Evolutionary conservation across 2,329 filamentous ascomycete genomes (phyloP).

Genomic region (Colletotrichum spaethianum): DNA sequence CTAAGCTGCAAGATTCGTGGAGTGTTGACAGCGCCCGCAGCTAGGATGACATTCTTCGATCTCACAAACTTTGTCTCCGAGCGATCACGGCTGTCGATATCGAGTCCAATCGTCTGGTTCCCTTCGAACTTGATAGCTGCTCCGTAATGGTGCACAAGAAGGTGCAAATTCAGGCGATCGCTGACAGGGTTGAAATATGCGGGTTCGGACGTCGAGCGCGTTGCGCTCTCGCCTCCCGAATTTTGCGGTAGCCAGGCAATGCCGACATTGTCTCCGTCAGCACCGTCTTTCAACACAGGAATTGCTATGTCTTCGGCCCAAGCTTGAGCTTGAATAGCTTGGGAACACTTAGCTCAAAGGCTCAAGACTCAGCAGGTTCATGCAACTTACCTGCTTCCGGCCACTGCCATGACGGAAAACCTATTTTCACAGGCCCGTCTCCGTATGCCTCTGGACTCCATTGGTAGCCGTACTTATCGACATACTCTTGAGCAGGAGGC

Average conservation of each 20-base stretch:
- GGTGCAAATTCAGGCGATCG: conserved; percentile 42
- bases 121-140: conserved; percentile 48
- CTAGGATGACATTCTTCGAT: conserved; percentile 50
- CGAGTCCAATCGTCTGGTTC: conserved; percentile 53
- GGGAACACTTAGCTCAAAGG: background rate
- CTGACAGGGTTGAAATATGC: conserved; percentile 44
- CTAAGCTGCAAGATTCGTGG: conserved; percentile 70
- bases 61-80: conserved; percentile 33
- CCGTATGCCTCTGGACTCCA: conserved; percentile 27
- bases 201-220: conserved; percentile 44
- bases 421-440: conserved; percentile 44
- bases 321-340: conserved; percentile 36
- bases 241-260: conserved; percentile 45
- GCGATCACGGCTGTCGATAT: conserved; percentile 34
- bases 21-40: conserved; percentile 65
- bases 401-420: conserved; percentile 47
- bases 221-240: conserved; percentile 42
- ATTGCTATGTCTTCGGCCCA: conserved; percentile 43
- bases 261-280: conserved; percentile 45
- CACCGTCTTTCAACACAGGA: conserved; percentile 41
- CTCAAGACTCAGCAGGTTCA: background rate
- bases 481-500: conserved; percentile 38
- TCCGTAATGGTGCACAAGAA: conserved; percentile 44
- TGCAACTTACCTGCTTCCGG: conserved; percentile 40
- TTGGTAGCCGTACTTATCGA: conserved; percentile 26